Percentiles rank a stretch among this genome's conserved stretches.
These are phyloP conservation scores for Boletellus emodensis DNA, from an alignment of 768 basidiomycete species.

Conservation along the genomic window DNA sequence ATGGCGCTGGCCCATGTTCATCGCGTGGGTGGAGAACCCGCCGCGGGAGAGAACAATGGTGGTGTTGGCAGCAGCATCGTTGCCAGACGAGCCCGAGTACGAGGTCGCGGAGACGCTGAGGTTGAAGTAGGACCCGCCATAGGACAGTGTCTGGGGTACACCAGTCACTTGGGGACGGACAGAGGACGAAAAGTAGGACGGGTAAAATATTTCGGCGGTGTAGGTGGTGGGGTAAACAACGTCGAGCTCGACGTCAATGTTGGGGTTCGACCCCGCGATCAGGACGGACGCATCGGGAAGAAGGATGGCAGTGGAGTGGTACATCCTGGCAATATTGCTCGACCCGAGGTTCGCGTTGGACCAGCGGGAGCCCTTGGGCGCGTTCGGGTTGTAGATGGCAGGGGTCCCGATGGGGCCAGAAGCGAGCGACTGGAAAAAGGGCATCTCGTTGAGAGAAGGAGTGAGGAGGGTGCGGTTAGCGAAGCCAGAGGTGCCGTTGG, in stretches of 20 bases:
- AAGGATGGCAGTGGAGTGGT: conserved; percentile 90
- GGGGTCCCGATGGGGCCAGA: conserved; percentile 75
- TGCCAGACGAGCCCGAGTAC: conserved; percentile 56
- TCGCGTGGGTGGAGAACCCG: conserved; percentile 81
- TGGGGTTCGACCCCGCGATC: too few relatives aligned
- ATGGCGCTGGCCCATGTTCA: conserved; percentile 85
- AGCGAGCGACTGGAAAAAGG: conserved; percentile 69
- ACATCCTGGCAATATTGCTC: conserved; percentile 72
- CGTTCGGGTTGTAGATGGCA: conserved; percentile 79
- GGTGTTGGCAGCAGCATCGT: conserved; percentile 68
- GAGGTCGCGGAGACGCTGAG: conserved; percentile 50
- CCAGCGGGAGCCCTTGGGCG: conserved; percentile 70
- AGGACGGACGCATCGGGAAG: conserved; percentile 72
- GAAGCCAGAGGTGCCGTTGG: conserved; percentile 88
- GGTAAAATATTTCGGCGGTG: too few relatives aligned
- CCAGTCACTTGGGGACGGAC: too few relatives aligned
- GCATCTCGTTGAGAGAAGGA: conserved; percentile 48
- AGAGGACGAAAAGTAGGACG: too few relatives aligned
- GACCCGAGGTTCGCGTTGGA: conserved; percentile 59
- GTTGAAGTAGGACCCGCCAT: too few relatives aligned
- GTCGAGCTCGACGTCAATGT: too few relatives aligned
- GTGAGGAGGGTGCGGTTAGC: conserved; percentile 50
- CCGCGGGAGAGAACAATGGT: conserved; percentile 77
- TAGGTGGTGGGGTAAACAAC: too few relatives aligned
- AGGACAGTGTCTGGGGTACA: too few relatives aligned